A percentile compares a stretch with the other conserved stretches of the same genome.
Conservation (phyloP, 2,329 filamentous ascomycete species). For the Blastomyces percursus region DNA sequence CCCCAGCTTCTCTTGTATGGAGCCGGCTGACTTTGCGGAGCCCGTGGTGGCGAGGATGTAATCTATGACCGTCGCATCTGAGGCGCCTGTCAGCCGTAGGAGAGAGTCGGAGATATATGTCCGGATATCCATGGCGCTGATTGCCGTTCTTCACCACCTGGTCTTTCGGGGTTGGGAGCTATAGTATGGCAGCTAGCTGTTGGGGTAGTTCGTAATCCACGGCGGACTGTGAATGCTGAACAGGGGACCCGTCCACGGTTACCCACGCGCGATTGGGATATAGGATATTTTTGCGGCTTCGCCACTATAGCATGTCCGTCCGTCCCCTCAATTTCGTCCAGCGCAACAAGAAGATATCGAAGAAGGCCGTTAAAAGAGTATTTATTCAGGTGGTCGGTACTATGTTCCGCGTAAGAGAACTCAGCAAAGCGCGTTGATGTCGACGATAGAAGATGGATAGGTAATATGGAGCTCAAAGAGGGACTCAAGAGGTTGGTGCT, state of each 20-base stretch:
- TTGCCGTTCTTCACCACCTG: background rate
- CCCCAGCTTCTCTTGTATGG: conserved; percentile 42
- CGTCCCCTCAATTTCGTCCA: background rate
- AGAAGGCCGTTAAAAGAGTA: background rate
- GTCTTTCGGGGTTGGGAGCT: background rate
- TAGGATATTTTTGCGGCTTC: background rate
- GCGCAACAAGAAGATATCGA: background rate
- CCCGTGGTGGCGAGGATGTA: conserved; percentile 46
- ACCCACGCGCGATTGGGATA: background rate
- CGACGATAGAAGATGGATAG: background rate
- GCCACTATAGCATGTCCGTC: background rate
- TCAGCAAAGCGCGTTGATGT: background rate
- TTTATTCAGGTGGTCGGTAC: background rate
- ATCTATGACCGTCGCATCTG: conserved; percentile 46
- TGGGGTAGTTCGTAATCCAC: background rate
- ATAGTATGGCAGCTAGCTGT: background rate
- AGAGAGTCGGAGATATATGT: conserved; percentile 41
- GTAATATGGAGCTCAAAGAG: background rate
- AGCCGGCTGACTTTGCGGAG: conserved; percentile 38
- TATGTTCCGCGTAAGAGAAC: background rate
- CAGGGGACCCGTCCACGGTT: background rate
- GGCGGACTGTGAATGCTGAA: background rate
- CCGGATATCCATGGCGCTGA: conserved; percentile 28
- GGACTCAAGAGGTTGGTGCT: too few relatives aligned
- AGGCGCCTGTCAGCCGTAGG: conserved; percentile 44